phyloP scores from a whole-genome alignment of 2,329 filamentous ascomycete genomes.

The Cladosporium sp. region DNA sequence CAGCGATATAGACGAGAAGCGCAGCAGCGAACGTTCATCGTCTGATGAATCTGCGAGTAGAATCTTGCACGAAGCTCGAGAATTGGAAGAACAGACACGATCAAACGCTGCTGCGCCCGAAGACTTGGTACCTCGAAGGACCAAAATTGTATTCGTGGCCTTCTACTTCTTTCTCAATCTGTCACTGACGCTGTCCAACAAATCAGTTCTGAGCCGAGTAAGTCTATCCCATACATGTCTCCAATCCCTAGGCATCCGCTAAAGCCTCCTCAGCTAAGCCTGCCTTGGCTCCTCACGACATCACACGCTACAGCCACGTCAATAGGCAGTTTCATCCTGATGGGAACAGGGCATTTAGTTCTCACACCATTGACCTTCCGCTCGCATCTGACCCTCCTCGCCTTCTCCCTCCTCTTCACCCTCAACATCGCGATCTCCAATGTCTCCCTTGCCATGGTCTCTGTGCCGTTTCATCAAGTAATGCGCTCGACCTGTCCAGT shows the following conservation, averaged over 20 bases:
- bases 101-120: background rate
- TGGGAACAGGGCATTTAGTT: conserved; percentile 50
- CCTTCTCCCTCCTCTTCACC: conserved; percentile 59
- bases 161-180: conserved; percentile 47
- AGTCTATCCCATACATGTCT: background rate
- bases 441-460: conserved; percentile 57
- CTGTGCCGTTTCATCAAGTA: conserved; percentile 63
- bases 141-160: background rate
- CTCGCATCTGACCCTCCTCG: conserved; percentile 53
- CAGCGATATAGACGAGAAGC: background rate
- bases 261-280: conserved; percentile 45
- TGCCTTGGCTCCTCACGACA: conserved; percentile 59
- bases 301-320: conserved; percentile 56
- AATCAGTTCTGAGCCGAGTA: conserved; percentile 46
- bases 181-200: conserved; percentile 53
- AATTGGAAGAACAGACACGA: background rate
- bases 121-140: background rate
- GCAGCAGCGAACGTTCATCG: background rate
- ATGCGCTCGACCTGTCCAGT: conserved; percentile 59
- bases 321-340: conserved; percentile 52
- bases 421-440: conserved; percentile 63
- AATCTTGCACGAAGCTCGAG: background rate
- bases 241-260: background rate
- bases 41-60: background rate
- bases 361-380: conserved; percentile 49